phyloP scores from a whole-genome alignment of 768 basidiomycete species.

The Amanita jacksonii region DNA sequence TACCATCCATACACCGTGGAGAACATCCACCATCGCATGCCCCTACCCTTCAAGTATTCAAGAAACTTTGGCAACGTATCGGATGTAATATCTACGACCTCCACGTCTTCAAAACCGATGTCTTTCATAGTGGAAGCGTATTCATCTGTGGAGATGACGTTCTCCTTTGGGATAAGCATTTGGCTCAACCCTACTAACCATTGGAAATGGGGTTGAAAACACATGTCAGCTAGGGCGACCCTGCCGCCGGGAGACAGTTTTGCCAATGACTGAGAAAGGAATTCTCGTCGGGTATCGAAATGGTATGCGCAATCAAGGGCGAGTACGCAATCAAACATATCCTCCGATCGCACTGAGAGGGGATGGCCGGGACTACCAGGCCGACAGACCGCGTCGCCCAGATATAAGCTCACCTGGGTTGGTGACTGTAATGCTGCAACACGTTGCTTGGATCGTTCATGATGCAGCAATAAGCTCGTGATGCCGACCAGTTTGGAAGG shows the following conservation, averaged over 20 bases:
- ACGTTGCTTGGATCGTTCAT: slow-evolving; percentile 34
- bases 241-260: slow-evolving; percentile 40
- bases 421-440: slow-evolving; percentile 21
- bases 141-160: slow-evolving; percentile 34
- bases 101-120: slow-evolving; percentile 44
- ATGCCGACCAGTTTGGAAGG: slow-evolving; percentile 46
- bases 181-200: slow-evolving; percentile 20
- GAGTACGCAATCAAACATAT: slow-evolving; percentile 38
- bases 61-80: slow-evolving; percentile 53
- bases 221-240: slow-evolving; percentile 55
- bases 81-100: slow-evolving; percentile 45
- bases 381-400: slow-evolving; percentile 42
- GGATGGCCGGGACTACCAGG: slow-evolving; percentile 28
- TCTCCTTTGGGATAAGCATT: slow-evolving; percentile 39
- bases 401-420: slow-evolving; percentile 30
- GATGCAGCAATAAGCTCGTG: slow-evolving; percentile 42
- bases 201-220: slow-evolving; percentile 28
- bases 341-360: slow-evolving; percentile 24
- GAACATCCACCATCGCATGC: slow-evolving; percentile 35
- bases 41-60: slow-evolving; percentile 34
- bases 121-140: slow-evolving; percentile 35
- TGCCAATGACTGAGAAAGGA: slow-evolving; percentile 40
- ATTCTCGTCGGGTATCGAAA: slow-evolving; percentile 40
- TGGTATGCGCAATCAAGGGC: slow-evolving; percentile 68
- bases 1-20: slow-evolving; percentile 28